A percentile compares a stretch with the other conserved stretches of the same genome.
phyloP scores from a whole-genome alignment of 106 monocot genomes.

The Xerophyta viscosa region DNA sequence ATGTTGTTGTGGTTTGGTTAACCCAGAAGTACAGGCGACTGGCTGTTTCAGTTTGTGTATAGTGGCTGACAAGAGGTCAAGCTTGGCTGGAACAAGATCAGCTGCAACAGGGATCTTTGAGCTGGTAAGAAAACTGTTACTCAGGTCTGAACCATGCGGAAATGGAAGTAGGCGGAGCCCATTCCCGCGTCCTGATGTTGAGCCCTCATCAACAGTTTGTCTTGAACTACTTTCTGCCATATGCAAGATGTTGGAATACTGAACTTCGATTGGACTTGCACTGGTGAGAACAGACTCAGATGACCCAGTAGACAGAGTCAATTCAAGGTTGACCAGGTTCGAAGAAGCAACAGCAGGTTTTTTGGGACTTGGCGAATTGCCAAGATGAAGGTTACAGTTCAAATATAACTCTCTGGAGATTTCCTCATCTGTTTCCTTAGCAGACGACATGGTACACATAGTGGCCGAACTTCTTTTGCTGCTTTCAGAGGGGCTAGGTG shows the following conservation, averaged over 20 bases:
- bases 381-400: conserved; percentile 33
- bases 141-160: background rate
- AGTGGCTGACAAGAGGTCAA: conserved; percentile 4
- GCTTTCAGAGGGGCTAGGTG: conserved; percentile 35
- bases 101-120: background rate
- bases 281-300: conserved; percentile 32
- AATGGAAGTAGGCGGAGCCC: conserved; percentile 14
- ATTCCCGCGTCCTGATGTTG: conserved; percentile 36
- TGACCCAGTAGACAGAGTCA: conserved; percentile 37
- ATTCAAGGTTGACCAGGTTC: conserved; percentile 15
- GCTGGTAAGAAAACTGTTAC: background rate
- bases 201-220: conserved; percentile 34
- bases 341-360: conserved; percentile 3
- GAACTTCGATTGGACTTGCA: conserved; percentile 6
- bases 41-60: background rate
- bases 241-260: conserved; percentile 8
- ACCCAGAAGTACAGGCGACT: conserved; percentile 16
- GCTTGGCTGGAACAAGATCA: conserved; percentile 8
- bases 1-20: conserved; percentile 15
- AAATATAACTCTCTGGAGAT: conserved; percentile 31
- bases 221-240: conserved; percentile 8
- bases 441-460: conserved; percentile 32
- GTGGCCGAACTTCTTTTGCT: conserved; percentile 32
- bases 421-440: conserved; percentile 29
- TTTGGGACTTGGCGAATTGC: conserved; percentile 11